Percentiles rank a stretch among this genome's conserved stretches.
Conservation (phyloP, 768 basidiomycete genomes). For the Boletellus emodensis region DNA sequence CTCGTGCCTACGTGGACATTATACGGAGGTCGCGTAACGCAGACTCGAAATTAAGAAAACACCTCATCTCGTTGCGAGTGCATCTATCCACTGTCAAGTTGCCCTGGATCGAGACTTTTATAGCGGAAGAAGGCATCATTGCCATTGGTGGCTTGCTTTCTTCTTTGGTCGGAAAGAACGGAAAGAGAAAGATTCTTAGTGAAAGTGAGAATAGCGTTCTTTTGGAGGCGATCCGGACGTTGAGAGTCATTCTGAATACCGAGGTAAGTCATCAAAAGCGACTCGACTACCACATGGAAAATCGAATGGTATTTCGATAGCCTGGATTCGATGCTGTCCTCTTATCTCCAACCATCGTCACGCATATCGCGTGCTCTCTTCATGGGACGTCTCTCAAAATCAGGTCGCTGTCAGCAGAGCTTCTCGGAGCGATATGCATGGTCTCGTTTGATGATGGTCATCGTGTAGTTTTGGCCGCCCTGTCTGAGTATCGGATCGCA, state of each 20-base stretch:
- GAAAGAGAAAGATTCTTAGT: constrained; percentile 53
- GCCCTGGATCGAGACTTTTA: constrained; percentile 74
- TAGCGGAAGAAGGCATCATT: constrained; percentile 59
- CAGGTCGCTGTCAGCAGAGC: constrained; percentile 65
- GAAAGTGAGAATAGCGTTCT: constrained; percentile 69
- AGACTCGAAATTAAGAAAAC: constrained; percentile 65
- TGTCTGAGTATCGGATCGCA: constrained; percentile 75
- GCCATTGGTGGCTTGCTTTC: constrained; percentile 56
- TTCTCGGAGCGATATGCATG: constrained; percentile 81
- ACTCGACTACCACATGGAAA: neutral
- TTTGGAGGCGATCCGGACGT: constrained; percentile 71
- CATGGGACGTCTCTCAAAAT: constrained; percentile 64
- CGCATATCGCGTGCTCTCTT: constrained; percentile 69
- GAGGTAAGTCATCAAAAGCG: constrained; percentile 46
- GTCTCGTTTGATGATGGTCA: constrained; percentile 69
- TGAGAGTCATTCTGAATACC: constrained; percentile 81
- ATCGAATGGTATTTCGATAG: constrained; percentile 35
- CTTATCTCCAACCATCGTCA: constrained; percentile 58
- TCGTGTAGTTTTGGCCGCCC: constrained; percentile 65
- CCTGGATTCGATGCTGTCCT: constrained; percentile 69
- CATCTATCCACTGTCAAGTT: constrained; percentile 81
- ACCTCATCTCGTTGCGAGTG: constrained; percentile 78
- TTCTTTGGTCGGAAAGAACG: constrained; percentile 59
- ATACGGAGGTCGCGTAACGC: constrained; percentile 51
- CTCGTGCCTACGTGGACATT: constrained; percentile 60